Percentiles rank a stretch among this genome's conserved stretches.
These are phyloP conservation scores for Pleurotus giganteus DNA, from an alignment of 768 basidiomycete species.

Conservation along the genomic window DNA sequence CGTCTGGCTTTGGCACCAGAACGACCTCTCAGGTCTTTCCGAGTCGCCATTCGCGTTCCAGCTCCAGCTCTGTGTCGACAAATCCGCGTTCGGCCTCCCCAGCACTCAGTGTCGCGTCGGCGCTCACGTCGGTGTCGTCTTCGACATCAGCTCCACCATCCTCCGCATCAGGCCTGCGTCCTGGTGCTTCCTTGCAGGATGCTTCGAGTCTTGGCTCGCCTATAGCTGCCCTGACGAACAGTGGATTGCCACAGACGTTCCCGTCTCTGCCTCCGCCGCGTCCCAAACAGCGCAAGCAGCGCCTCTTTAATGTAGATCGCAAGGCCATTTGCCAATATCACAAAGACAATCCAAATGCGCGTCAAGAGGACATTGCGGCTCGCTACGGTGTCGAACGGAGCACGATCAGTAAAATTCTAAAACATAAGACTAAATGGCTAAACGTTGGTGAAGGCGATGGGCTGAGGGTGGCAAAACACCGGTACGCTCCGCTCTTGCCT, in stretches of 20 bases:
- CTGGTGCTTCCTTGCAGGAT: neutral
- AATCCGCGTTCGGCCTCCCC: conserved; percentile 61
- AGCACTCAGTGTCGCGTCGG: conserved; percentile 54
- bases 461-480: conserved; percentile 63
- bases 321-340: conserved; percentile 73
- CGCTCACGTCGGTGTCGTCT: conserved; percentile 51
- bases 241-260: conserved; percentile 1
- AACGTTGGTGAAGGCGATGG: conserved; percentile 58
- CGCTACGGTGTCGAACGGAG: conserved; percentile 82
- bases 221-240: neutral
- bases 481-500: no score
- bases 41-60: conserved; percentile 42
- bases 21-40: conserved; percentile 23
- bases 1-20: conserved; percentile 25
- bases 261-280: conserved; percentile 25
- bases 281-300: conserved; percentile 64
- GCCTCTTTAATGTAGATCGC: conserved; percentile 72
- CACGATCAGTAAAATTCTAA: conserved; percentile 92
- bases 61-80: conserved; percentile 19
- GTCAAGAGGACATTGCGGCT: conserved; percentile 83
- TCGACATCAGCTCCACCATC: conserved; percentile 19
- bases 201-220: neutral
- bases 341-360: conserved; percentile 57
- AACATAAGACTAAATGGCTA: conserved; percentile 82
- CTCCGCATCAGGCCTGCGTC: conserved; percentile 15